Conservation (phyloP, 768 basidiomycete species). For the Cubamyces sp. region DNA sequence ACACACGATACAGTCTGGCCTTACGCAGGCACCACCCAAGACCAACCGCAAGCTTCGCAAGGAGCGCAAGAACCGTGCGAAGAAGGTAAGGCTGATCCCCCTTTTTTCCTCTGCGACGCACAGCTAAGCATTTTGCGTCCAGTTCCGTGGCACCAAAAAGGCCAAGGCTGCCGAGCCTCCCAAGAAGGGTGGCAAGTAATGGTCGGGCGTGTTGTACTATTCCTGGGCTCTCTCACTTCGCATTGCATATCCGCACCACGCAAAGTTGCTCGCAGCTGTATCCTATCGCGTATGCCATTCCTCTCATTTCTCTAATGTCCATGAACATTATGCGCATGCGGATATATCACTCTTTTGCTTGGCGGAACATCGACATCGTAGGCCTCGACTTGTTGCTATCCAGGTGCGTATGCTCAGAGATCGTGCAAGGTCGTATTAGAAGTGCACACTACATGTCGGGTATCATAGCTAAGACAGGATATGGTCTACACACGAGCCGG, state of each 20-base stretch:
- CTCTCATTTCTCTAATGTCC: slow-evolving; percentile 27
- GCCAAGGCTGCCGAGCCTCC: slow-evolving; percentile 87
- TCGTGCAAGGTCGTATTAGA: slow-evolving; percentile 23
- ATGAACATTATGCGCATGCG: slow-evolving; percentile 42
- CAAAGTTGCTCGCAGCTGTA: slow-evolving; percentile 45
- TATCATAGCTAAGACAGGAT: slow-evolving; percentile 31
- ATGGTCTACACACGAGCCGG: slow-evolving; percentile 25
- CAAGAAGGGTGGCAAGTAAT: slow-evolving; percentile 87
- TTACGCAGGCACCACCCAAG: slow-evolving; percentile 80
- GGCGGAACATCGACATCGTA: neutral
- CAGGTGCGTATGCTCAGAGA: neutral
- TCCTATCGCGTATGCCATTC: slow-evolving; percentile 45
- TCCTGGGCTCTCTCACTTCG: slow-evolving; percentile 41
- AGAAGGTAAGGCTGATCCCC: slow-evolving; percentile 75
- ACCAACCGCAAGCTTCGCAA: slow-evolving; percentile 97
- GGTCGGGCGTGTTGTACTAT: slow-evolving; percentile 34
- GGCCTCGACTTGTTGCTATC: neutral
- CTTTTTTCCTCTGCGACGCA: slow-evolving; percentile 6
- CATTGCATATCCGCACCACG: slow-evolving; percentile 33
- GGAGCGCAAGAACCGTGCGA: slow-evolving; percentile 98
- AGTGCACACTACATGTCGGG: slow-evolving; percentile 30
- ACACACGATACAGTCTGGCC: slow-evolving; percentile 54
- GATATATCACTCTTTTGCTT: slow-evolving; percentile 20
- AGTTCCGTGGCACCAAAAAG: slow-evolving; percentile 97
- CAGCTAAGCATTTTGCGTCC: slow-evolving; percentile 23